A percentile compares a stretch with the other conserved stretches of the same genome.
phyloP scores from a whole-genome alignment of 2,329 filamentous ascomycete species.

The Dothideomycetes sp. region DNA sequence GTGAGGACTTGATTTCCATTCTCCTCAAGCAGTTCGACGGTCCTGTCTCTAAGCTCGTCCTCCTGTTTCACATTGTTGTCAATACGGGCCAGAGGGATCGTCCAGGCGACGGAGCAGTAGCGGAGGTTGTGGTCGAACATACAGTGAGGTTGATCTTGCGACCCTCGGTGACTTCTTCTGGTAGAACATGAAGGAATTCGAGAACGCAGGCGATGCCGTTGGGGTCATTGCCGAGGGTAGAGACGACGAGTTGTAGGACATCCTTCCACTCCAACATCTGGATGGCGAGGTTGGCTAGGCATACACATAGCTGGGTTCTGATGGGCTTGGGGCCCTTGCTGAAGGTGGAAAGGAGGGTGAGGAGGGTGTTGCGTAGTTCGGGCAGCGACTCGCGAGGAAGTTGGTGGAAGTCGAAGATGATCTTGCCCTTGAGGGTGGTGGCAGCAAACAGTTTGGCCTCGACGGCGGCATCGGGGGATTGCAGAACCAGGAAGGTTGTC shows the following conservation, averaged over 20 bases:
- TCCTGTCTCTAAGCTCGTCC: conserved; percentile 83
- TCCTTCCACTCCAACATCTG: conserved; percentile 96
- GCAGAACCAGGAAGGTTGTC: conserved; percentile 75
- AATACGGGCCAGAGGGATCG: too few relatives aligned
- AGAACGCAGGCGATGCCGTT: conserved; percentile 79
- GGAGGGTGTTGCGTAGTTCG: conserved; percentile 71
- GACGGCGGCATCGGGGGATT: conserved; percentile 62
- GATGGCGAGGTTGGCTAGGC: conserved; percentile 86
- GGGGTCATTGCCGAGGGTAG: conserved; percentile 64
- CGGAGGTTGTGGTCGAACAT: conserved; percentile 50
- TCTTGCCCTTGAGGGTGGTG: conserved; percentile 97
- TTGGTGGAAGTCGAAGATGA: conserved; percentile 91
- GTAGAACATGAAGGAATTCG: conserved; percentile 92
- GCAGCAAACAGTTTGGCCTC: conserved; percentile 93
- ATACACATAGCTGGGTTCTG: conserved; percentile 87
- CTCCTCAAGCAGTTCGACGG: conserved; percentile 78
- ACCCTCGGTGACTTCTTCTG: conserved; percentile 97
- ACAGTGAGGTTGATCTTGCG: conserved; percentile 98
- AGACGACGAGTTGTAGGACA: conserved; percentile 73
- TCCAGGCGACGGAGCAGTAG: too few relatives aligned
- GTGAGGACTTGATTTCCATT: conserved; percentile 82
- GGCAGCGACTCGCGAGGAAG: conserved; percentile 66
- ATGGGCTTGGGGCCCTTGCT: conserved; percentile 67
- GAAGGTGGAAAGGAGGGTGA: conserved; percentile 72
- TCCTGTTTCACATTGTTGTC: too few relatives aligned